These are phyloP conservation scores for Solanum etuberosum DNA, from an alignment of 257 asterid species.

Conservation along the genomic window DNA sequence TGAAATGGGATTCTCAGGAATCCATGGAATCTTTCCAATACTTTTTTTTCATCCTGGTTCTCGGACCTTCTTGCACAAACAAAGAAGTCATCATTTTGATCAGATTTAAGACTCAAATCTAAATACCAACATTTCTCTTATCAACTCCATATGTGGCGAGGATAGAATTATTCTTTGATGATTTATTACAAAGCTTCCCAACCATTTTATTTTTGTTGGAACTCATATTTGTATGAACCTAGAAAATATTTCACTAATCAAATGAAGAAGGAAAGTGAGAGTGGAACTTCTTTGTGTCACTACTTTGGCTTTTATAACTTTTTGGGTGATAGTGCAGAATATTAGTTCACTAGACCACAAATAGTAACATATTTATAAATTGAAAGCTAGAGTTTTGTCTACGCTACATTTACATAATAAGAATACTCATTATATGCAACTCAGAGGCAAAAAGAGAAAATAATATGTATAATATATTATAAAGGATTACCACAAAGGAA, in stretches of 20 bases:
- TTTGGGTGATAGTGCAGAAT: background rate
- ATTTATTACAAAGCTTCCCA: background rate
- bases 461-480: no score
- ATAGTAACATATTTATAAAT: background rate
- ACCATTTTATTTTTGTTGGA: no score
- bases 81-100: background rate
- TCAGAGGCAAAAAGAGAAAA: no score
- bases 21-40: background rate
- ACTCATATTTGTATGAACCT: background rate
- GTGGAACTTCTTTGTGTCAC: background rate
- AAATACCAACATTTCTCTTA: background rate
- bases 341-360: background rate
- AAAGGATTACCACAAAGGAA: background rate
- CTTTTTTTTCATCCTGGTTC: background rate
- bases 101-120: no score
- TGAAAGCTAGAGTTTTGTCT: background rate
- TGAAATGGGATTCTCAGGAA: background rate
- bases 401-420: background rate
- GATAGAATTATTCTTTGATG: background rate
- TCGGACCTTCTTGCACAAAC: background rate
- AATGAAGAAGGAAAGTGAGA: background rate
- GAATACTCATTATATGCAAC: no score
- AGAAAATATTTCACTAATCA: background rate
- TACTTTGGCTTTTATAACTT: background rate
- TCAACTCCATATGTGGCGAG: background rate